Percentiles rank a stretch among this genome's conserved stretches.
phyloP scores from a whole-genome alignment of 1,139 yeast genomes.

The Candida dubliniensis region DNA sequence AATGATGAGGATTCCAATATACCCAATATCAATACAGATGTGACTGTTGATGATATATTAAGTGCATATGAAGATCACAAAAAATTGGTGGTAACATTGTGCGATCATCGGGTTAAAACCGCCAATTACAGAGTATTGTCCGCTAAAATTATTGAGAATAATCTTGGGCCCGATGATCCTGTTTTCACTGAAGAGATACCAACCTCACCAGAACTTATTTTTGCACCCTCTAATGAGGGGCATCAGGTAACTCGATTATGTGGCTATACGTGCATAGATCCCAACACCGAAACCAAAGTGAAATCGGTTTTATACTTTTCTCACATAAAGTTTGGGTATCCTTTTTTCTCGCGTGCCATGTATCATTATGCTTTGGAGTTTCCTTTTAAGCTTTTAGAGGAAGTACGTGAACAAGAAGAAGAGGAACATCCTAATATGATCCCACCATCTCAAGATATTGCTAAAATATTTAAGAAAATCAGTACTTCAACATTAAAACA shows the following conservation, averaged over 20 bases:
- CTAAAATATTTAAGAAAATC: neutral
- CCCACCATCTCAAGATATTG: slow-evolving; percentile 1
- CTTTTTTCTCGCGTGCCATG: slow-evolving; percentile 18
- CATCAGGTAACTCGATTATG: slow-evolving; percentile 10
- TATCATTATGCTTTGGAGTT: slow-evolving; percentile 20
- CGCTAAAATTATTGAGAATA: slow-evolving; percentile 4
- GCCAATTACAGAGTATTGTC: slow-evolving; percentile 5
- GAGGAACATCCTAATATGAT: neutral
- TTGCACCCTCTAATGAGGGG: slow-evolving; percentile 14
- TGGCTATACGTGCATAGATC: slow-evolving; percentile 17
- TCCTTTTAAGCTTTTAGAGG: slow-evolving; percentile 28
- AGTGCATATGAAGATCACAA: slow-evolving; percentile 14
- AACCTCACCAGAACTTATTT: slow-evolving; percentile 17
- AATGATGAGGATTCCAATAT: slow-evolving; percentile 9
- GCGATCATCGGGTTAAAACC: slow-evolving; percentile 19
- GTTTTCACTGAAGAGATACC: slow-evolving; percentile 15
- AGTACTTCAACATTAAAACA: neutral
- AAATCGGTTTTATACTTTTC: slow-evolving; percentile 16
- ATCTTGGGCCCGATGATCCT: slow-evolving; percentile 8
- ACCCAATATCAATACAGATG: slow-evolving; percentile 3
- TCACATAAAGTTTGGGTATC: slow-evolving; percentile 19
- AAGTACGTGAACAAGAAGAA: neutral
- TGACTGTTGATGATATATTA: slow-evolving; percentile 12
- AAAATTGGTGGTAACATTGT: slow-evolving; percentile 18
- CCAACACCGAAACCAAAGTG: slow-evolving; percentile 1